A percentile compares a stretch with the other conserved stretches of the same genome.
Evolutionary conservation across 2,329 filamentous ascomycete genomes (phyloP).

Genomic region (Fusarium annulatum): DNA sequence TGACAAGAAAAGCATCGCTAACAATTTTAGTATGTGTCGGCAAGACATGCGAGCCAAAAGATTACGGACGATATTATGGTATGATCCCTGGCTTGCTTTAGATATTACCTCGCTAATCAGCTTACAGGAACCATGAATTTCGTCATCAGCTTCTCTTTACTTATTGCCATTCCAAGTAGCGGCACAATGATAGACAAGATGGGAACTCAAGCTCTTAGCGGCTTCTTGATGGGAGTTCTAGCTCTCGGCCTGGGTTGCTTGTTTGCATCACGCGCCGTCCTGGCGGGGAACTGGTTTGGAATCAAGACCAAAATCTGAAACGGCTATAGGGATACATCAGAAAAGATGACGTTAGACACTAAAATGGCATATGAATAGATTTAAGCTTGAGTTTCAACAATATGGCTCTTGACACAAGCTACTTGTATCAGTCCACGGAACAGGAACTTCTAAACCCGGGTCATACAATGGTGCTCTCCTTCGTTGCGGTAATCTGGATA

Average conservation of each 20-base stretch:
- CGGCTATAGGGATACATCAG: no score
- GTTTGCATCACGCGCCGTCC: conserved; percentile 1
- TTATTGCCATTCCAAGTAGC: conserved; percentile 4
- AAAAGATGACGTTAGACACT: rapidly evolving
- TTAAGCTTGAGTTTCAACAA: background rate
- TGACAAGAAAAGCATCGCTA: background rate
- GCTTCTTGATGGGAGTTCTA: background rate
- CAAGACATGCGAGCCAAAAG: conserved; percentile 15
- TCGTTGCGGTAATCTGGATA: no score
- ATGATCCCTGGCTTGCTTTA: rapidly evolving
- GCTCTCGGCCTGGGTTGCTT: background rate
- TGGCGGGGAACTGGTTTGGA: conserved; percentile 1
- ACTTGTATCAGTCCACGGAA: no score
- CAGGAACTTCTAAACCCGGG: no score
- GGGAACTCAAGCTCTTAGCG: conserved; percentile 12
- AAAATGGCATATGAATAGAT: background rate
- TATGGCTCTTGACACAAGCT: rapidly evolving
- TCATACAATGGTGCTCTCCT: no score
- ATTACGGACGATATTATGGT: conserved; percentile 16
- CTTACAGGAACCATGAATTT: conserved; percentile 3
- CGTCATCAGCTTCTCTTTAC: conserved; percentile 7
- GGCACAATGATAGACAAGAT: conserved; percentile 11
- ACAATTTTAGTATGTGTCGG: background rate
- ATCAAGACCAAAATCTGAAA: conserved; percentile 1
- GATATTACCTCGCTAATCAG: background rate